These are phyloP conservation scores for Backusella australiensis DNA, from an alignment of 192 early-diverging fungal genomes.

Conservation along the genomic window DNA sequence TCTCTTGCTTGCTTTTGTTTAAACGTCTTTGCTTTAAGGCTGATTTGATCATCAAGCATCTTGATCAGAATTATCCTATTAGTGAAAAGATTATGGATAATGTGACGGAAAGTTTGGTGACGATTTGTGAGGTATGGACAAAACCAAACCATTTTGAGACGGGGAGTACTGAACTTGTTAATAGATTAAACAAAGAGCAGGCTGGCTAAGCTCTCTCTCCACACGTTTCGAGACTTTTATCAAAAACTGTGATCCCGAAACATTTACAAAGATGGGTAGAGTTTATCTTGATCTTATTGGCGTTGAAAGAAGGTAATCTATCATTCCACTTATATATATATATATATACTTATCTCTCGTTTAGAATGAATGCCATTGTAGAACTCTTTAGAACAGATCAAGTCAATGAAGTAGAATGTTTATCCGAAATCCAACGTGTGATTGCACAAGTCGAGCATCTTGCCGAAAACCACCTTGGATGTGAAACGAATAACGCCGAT, in stretches of 20 bases:
- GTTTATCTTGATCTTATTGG: conserved; percentile 74
- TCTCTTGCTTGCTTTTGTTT: conserved; percentile 71
- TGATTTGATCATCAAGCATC: conserved; percentile 66
- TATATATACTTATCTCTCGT: neutral
- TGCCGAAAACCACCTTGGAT: conserved; percentile 56
- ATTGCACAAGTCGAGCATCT: conserved; percentile 65
- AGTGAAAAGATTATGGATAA: conserved; percentile 54
- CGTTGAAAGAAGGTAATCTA: conserved; percentile 62
- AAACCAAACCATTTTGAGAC: no score
- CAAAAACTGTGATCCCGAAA: conserved; percentile 61
- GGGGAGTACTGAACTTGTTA: no score
- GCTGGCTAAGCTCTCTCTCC: conserved; percentile 64
- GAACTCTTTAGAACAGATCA: conserved; percentile 78
- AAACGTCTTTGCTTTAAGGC: conserved; percentile 81
- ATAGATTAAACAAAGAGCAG: conserved; percentile 60
- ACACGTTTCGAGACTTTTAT: conserved; percentile 66
- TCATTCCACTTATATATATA: no score
- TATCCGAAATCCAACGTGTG: conserved; percentile 66
- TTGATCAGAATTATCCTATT: conserved; percentile 55
- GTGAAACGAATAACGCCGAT: conserved; percentile 43
- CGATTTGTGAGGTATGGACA: conserved; percentile 39
- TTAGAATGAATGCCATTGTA: conserved; percentile 64
- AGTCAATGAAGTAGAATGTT: conserved; percentile 56
- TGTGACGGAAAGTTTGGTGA: conserved; percentile 51
- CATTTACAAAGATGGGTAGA: conserved; percentile 68